Evolutionary conservation across 139 green algal genomes (phyloP), one percentile per base, ranked within the genome.

Genomic region (Coelastrella sp.): DNA sequence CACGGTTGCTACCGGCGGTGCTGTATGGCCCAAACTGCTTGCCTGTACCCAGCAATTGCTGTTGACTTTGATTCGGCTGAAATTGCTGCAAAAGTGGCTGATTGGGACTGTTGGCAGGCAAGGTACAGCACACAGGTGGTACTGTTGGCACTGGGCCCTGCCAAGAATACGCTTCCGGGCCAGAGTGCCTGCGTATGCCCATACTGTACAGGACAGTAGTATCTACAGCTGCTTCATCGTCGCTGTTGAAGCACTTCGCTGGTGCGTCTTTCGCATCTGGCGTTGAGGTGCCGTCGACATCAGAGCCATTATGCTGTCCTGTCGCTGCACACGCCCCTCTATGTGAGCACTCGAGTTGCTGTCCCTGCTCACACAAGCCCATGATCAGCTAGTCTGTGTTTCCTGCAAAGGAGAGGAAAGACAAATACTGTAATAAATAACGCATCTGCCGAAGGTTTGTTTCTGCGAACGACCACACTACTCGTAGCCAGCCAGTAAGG

Each of bases 261-360:
- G 71, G n/a, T 37, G 68, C 68, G 38, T 79, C 71, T 57, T 79
- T 79, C 13, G 71, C 71, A 37, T 79, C 71, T 27, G 71, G 71
- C n/a, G 71, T 79, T 8, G 41, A 62, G 3, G 71, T 79, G 41
- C 71, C 71, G 41, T 79, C 71, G 2, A 50, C 38, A 41, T 79
- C 71, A 43, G 71, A 69, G 53, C 53, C 53, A 21, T 27, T 64
- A 19, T 19, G 30, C 53, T 64, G 53, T 9, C 19, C 53, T 64
- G 21, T n/a, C n/a, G n/a, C 53, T 64, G 53, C 7, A 64, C 53
- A 64, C 53, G 53, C 53, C 30, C 30, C 53, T 27, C 21, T 64
- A 21, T 64, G 27, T 27, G 53, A 9, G 53, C 53, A 27, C 21
- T 64, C 53, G 11, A 64, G 53, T 64, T 64, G 53, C 53, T 64